phyloP scores from a whole-genome alignment of 768 basidiomycete genomes.

The Cyathus striatus region DNA sequence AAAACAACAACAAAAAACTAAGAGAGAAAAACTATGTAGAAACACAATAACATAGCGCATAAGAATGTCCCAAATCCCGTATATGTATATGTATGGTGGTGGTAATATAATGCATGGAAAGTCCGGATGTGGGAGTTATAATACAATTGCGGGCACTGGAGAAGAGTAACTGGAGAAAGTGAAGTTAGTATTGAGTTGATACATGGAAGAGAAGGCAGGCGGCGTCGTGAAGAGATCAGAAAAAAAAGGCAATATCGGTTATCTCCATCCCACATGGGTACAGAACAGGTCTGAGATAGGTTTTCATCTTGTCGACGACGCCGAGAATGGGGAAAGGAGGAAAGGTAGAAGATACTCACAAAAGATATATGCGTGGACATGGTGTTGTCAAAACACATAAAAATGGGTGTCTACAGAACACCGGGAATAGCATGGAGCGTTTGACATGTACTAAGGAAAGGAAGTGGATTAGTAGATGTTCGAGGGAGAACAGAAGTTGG shows the following conservation, averaged over 20 bases:
- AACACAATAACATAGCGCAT: too few relatives aligned
- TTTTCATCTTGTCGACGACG: constrained; percentile 36
- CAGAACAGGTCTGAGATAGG: constrained; percentile 68
- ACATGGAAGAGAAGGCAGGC: not conserved
- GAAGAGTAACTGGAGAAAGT: too few relatives aligned
- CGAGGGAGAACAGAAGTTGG: constrained; percentile 4
- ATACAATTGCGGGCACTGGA: too few relatives aligned
- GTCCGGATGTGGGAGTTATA: too few relatives aligned
- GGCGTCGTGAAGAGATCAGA: constrained; percentile 22
- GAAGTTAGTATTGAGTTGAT: too few relatives aligned
- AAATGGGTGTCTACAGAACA: constrained; percentile 9
- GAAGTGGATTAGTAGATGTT: constrained; percentile 1
- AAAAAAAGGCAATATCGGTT: constrained; percentile 48
- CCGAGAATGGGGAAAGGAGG: constrained; percentile 3
- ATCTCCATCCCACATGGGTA: constrained; percentile 53
- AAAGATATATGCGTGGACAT: constrained; percentile 7
- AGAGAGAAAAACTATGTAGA: too few relatives aligned
- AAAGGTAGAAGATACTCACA: constrained; percentile 18
- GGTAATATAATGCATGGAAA: too few relatives aligned
- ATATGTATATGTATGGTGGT: too few relatives aligned
- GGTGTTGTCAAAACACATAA: not conserved
- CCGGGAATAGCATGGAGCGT: too few relatives aligned
- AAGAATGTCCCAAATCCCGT: too few relatives aligned
- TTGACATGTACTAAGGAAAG: not conserved
- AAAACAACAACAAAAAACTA: too few relatives aligned